These are phyloP conservation scores for Chaetomium globosum DNA, from an alignment of 2,329 filamentous ascomycete species.

Conservation along the genomic window DNA sequence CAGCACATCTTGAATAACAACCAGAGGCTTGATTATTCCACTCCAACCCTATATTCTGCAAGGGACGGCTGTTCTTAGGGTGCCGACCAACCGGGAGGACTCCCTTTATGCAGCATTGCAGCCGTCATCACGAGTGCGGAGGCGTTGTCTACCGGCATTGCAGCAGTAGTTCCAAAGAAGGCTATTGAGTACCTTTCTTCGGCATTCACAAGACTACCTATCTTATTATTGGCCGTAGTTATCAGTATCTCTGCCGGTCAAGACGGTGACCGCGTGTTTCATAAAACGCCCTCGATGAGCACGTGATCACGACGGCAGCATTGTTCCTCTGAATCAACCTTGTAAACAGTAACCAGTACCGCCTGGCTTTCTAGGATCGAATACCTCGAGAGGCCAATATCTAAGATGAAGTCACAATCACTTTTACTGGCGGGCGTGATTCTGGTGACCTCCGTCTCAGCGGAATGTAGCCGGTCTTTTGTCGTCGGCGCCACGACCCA, in stretches of 20 bases:
- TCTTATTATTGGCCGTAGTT: not conserved
- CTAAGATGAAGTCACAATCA: slow-evolving; percentile 16
- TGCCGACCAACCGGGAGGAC: slow-evolving; percentile 12
- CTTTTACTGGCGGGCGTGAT: not conserved
- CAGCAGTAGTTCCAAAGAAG: not conserved
- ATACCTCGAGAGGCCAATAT: not conserved
- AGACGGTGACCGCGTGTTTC: not conserved
- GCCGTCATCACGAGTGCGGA: not conserved
- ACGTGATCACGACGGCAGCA: not conserved
- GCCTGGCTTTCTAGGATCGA: not conserved
- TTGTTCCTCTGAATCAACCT: not conserved
- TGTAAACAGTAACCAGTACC: not conserved
- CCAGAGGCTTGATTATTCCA: not conserved
- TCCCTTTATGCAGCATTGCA: not conserved
- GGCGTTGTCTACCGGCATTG: not conserved
- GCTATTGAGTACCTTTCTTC: not conserved
- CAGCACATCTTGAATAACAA: not conserved
- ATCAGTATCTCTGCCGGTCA: not conserved
- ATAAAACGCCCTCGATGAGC: not conserved
- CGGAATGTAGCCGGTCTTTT: slow-evolving; percentile 26
- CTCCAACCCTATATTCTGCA: not conserved
- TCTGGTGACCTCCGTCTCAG: slow-evolving; percentile 8
- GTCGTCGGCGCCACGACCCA: slow-evolving; percentile 25
- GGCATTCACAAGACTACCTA: not conserved
- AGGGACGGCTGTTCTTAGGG: not conserved